Evolutionary conservation across 805 yeast genomes (phyloP), one percentile per base, ranked within the genome.

Genomic region (Henningerozyma blattae): DNA sequence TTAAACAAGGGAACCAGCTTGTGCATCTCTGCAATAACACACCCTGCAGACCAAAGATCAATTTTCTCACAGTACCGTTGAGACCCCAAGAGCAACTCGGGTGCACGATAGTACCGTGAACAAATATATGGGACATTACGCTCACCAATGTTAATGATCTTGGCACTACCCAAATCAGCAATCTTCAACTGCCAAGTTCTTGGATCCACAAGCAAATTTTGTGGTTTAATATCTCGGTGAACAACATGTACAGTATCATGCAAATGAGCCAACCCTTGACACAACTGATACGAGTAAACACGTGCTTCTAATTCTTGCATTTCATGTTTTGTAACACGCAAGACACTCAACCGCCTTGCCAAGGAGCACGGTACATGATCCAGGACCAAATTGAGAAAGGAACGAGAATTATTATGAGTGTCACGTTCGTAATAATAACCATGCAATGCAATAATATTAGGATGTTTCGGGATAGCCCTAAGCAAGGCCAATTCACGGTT

Each of bases 1-100:
- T 98, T 97, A 62, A 91, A 91, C 43, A 91, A 64, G 12, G 98
- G 98, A 56, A 86, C 95, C 14, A 97, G 97, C 37, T 91, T 68
- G 41, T 87, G 74, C 49, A 91, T 64, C 61, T 91, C 98, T 4
- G 97, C 97, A 84, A 91, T 86, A 17, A 91, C 98, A 64, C 98
- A 91, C 15, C 95, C 95, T 10, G 94, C 85, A 12, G 95, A 83
- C 98, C 98, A 91, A 31, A 91, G 75, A 56, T 91, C 98, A 44
- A 91, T 91, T 58, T 89, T 86, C 20, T 96, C 86, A 5, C 97
- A 84, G 59, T 91, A 91, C 58, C 87, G 84, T 18, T 94, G 81
- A 13, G 97, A 94, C 14, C 97, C 98, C 64, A 91, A 91, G 39
- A 91, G 91, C 47, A 91, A 72, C 59, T 91, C 98, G 0, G 98